Conservation (phyloP, 371 early-diverging fungal species). For the Fennellomyces sp. region DNA sequence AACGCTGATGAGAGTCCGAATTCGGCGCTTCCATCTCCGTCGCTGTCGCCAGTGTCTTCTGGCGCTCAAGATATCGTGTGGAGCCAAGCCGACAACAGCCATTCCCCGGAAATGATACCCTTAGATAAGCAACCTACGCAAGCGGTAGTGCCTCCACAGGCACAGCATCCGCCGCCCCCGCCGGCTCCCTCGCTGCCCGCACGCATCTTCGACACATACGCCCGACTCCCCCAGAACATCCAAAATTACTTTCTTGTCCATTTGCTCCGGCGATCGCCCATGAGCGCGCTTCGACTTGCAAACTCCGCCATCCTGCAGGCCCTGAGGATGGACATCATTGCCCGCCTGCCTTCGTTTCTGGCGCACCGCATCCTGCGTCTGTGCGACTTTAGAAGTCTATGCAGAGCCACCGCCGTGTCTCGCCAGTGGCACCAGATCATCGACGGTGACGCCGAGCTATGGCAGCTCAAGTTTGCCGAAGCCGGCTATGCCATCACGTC, state of each 20-base stretch:
- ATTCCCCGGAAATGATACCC: slow-evolving; percentile 4
- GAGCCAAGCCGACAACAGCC: not conserved
- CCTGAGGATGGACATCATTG: slow-evolving; percentile 87
- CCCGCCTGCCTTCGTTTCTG: slow-evolving; percentile 79
- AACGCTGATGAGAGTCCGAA: slow-evolving; percentile 14
- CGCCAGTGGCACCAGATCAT: slow-evolving; percentile 75
- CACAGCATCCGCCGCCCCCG: not conserved
- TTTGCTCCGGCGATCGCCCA: slow-evolving; percentile 40
- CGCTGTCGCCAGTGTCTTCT: slow-evolving; percentile 14
- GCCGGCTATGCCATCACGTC: slow-evolving; percentile 5
- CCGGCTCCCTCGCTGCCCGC: not conserved
- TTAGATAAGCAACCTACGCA: slow-evolving; percentile 2
- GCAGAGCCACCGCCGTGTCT: slow-evolving; percentile 77
- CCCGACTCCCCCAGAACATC: slow-evolving; percentile 10
- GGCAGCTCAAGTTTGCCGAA: slow-evolving; percentile 26
- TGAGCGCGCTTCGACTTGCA: slow-evolving; percentile 79
- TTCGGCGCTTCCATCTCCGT: slow-evolving; percentile 23
- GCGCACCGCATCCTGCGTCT: slow-evolving; percentile 75
- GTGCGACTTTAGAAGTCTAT: slow-evolving; percentile 78
- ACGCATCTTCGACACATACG: slow-evolving; percentile 17
- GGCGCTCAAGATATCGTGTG: not conserved
- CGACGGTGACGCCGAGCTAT: slow-evolving; percentile 71
- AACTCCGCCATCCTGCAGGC: slow-evolving; percentile 75
- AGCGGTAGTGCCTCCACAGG: not conserved
- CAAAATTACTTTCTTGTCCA: slow-evolving; percentile 18